phyloP scores from a whole-genome alignment of 2,329 filamentous ascomycete genomes.

The Botrytis galanthina region DNA sequence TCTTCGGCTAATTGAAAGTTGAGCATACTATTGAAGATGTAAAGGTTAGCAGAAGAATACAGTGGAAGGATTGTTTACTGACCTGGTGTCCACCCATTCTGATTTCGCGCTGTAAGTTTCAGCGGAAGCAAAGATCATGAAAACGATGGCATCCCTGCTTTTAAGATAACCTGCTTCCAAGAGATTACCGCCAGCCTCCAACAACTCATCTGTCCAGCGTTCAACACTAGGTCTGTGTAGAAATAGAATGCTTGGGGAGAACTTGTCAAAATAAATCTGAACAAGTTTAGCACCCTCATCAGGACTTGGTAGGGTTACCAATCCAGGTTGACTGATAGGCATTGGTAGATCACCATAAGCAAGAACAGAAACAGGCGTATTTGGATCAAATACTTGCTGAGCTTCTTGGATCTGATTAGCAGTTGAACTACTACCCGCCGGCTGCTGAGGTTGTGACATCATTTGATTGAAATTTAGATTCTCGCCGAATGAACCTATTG shows the following conservation, averaged over 20 bases:
- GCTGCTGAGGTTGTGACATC: background rate
- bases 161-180: constrained; percentile 40
- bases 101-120: constrained; percentile 39
- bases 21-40: constrained; percentile 26
- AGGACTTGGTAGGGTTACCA: constrained; percentile 41
- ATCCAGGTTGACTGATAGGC: constrained; percentile 44
- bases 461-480: background rate
- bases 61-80: background rate
- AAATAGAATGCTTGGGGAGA: constrained; percentile 56
- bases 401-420: background rate
- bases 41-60: constrained; percentile 13
- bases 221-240: constrained; percentile 54
- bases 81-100: background rate
- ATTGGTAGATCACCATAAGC: constrained; percentile 41
- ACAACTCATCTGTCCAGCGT: constrained; percentile 49
- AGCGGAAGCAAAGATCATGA: constrained; percentile 52
- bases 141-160: constrained; percentile 42
- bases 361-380: constrained; percentile 41
- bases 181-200: constrained; percentile 45
- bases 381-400: background rate
- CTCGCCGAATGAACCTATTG: background rate
- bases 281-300: constrained; percentile 36
- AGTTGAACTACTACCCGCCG: too few relatives aligned
- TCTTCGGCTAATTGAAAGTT: constrained; percentile 34
- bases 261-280: constrained; percentile 57